Evolutionary conservation across 2,329 filamentous ascomycete genomes (phyloP).

Genomic region (Graphiopsis chlorocephala): DNA sequence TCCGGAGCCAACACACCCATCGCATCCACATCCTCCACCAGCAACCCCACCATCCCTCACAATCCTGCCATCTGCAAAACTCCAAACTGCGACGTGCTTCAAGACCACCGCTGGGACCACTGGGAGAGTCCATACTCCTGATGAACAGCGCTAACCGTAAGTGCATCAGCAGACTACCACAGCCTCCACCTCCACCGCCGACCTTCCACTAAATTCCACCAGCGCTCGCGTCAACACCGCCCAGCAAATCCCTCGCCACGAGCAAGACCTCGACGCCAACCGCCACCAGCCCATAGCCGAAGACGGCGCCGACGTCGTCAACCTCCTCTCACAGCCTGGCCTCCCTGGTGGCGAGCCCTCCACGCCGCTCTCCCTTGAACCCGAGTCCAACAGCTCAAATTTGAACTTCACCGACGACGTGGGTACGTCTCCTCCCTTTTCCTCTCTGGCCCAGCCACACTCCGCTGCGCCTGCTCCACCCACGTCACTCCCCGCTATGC

Average conservation of each 20-base stretch:
- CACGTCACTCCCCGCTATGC: conserved; percentile 27
- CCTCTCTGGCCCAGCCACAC: neutral
- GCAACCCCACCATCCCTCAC: conserved; percentile 11
- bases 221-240: conserved; percentile 24
- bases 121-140: conserved; percentile 34
- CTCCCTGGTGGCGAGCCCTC: conserved; percentile 18
- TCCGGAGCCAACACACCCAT: conserved; percentile 21
- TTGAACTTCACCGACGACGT: conserved; percentile 24
- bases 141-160: conserved; percentile 28
- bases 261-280: conserved; percentile 30
- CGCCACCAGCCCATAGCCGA: conserved; percentile 21
- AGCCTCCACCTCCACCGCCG: conserved; percentile 23
- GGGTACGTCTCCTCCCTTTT: conserved; percentile 25
- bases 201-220: conserved; percentile 27
- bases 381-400: conserved; percentile 1
- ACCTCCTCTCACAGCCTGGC: conserved; percentile 29
- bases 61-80: conserved; percentile 13
- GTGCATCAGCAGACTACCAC: conserved; percentile 25
- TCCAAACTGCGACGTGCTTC: conserved; percentile 15
- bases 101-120: conserved; percentile 33
- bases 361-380: neutral
- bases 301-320: conserved; percentile 36
- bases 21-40: neutral
- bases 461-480: conserved; percentile 5
- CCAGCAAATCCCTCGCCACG: conserved; percentile 24